Percentiles rank a stretch among this genome's conserved stretches.
phyloP scores from a whole-genome alignment of 2,329 filamentous ascomycete species.

The Exserohilum turcica region DNA sequence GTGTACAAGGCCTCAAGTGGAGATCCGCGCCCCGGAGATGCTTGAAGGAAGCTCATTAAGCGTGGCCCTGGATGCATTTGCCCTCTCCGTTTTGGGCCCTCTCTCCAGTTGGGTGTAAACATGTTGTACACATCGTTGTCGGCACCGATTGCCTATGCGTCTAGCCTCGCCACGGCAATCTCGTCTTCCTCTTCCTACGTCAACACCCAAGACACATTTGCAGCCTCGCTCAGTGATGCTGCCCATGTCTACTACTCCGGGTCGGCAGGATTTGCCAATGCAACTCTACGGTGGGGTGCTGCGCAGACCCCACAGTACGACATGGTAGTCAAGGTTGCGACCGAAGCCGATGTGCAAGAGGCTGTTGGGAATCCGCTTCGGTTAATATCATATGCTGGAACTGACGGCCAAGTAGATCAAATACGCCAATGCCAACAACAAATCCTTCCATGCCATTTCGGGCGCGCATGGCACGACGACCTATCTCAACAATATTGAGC shows the following conservation, averaged over 20 bases:
- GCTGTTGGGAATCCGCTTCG: conserved; percentile 14
- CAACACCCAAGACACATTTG: background rate
- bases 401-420: conserved; percentile 18
- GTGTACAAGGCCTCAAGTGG: background rate
- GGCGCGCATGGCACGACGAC: conserved; percentile 43
- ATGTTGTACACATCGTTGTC: background rate
- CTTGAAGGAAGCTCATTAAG: background rate
- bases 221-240: background rate
- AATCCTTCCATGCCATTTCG: conserved; percentile 46
- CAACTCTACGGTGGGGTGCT: conserved; percentile 24
- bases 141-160: background rate
- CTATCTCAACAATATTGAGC: conserved; percentile 27
- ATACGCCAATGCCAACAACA: conserved; percentile 26
- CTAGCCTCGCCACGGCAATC: background rate
- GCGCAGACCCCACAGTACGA: conserved; percentile 21
- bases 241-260: conserved; percentile 17
- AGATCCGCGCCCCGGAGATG: background rate
- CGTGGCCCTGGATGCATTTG: background rate
- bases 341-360: conserved; percentile 27
- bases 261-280: conserved; percentile 15
- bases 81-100: background rate
- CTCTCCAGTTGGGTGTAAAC: background rate
- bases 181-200: background rate
- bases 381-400: background rate
- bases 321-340: conserved; percentile 25